Evolutionary conservation across 306 rosid genomes (phyloP).

Genomic region (Vigna nakashimae): DNA sequence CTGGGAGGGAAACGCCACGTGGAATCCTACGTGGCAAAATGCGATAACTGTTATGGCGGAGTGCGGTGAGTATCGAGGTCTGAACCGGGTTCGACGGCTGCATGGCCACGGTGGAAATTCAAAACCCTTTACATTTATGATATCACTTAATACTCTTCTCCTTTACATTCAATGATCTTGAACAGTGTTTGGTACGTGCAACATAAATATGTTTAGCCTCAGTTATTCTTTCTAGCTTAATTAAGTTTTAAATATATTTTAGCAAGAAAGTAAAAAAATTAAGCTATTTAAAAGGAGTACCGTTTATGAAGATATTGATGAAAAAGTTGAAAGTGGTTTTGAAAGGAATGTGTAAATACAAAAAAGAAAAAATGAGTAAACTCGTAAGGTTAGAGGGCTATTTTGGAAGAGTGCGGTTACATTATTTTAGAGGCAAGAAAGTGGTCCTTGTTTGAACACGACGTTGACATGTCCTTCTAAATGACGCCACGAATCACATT

Average conservation of each 20-base stretch:
- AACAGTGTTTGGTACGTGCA: no score
- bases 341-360: no score
- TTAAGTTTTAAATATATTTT: no score
- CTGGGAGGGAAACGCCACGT: slow-evolving; percentile 45
- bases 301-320: no score
- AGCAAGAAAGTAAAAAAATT: no score
- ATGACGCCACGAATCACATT: slow-evolving; percentile 35
- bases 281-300: no score
- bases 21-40: slow-evolving; percentile 47
- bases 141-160: no score
- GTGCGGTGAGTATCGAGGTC: slow-evolving; percentile 37
- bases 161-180: no score
- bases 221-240: no score
- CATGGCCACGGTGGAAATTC: slow-evolving; percentile 44
- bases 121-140: slow-evolving; percentile 13
- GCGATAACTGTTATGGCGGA: neutral
- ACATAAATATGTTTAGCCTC: no score
- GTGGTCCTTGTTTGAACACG: slow-evolving; percentile 34
- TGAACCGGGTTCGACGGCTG: slow-evolving; percentile 39
- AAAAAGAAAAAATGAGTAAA: no score
- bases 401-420: slow-evolving; percentile 2
- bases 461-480: slow-evolving; percentile 25
- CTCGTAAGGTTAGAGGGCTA: neutral
- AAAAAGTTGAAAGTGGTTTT: no score
- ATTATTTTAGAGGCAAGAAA: neutral